phyloP scores from a whole-genome alignment of 768 basidiomycete genomes.

The Dendrothele bispora region DNA sequence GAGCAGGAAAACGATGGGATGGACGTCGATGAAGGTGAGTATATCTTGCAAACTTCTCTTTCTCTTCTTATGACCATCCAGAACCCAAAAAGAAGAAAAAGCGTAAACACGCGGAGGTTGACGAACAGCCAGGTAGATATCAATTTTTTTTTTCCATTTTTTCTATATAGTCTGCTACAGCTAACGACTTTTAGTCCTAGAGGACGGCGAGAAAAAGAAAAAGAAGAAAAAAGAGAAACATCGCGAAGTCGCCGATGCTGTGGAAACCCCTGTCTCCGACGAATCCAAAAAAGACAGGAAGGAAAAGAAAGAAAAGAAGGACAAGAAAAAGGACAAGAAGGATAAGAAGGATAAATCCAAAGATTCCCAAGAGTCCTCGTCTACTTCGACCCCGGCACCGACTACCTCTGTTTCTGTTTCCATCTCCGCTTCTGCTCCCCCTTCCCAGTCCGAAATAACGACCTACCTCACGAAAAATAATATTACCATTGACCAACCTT shows the following conservation, averaged over 20 bases:
- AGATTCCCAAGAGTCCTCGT: constrained; percentile 18
- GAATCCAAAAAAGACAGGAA: constrained; percentile 14
- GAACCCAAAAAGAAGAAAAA: constrained; percentile 28
- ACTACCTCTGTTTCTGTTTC: constrained; percentile 13
- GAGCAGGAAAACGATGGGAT: too few species aligned
- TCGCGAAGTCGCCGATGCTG: constrained; percentile 17
- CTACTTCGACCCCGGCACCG: constrained; percentile 20
- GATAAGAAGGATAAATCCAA: constrained; percentile 34
- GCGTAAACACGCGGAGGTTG: constrained; percentile 12
- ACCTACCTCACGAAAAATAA: constrained; percentile 71
- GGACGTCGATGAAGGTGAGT: too few species aligned
- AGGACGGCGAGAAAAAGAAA: constrained; percentile 39
- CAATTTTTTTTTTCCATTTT: not conserved
- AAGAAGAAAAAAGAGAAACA: constrained; percentile 43
- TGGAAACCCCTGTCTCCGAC: constrained; percentile 5
- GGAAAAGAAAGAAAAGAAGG: constrained; percentile 23
- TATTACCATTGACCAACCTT: constrained; percentile 67
- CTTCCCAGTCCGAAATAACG: constrained; percentile 43
- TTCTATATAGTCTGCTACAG: not conserved
- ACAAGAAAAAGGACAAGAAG: constrained; percentile 20
- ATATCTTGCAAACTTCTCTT: too few species aligned
- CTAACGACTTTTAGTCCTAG: not conserved
- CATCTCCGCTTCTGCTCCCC: constrained; percentile 16
- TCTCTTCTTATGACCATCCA: too few species aligned
- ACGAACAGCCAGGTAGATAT: not conserved